A percentile compares a stretch with the other conserved stretches of the same genome.
Evolutionary conservation across 345 rosid species (phyloP).

Genomic region (Lagerstroemia speciosa): DNA sequence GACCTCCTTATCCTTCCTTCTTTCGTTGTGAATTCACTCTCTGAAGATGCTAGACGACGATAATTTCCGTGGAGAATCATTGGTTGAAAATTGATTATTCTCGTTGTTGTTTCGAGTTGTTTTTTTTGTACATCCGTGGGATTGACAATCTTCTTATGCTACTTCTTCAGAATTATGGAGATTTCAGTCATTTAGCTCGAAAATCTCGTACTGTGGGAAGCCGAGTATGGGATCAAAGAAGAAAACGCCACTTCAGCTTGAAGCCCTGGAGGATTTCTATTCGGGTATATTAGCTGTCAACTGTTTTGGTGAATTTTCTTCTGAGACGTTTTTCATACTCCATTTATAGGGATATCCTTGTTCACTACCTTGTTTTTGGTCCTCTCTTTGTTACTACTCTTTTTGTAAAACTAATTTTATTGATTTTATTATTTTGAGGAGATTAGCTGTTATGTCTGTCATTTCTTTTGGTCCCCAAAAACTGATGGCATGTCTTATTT

Average conservation of each 20-base stretch:
- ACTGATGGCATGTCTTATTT: neutral
- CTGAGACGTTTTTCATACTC: neutral
- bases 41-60: neutral
- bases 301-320: neutral
- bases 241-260: conserved; percentile 62
- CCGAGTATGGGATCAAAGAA: conserved; percentile 39
- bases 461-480: neutral
- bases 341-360: neutral
- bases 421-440: neutral
- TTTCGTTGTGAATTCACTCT: neutral
- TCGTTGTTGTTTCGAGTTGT: neutral
- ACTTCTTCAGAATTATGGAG: conserved; percentile 7
- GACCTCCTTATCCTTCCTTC: neutral
- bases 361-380: neutral
- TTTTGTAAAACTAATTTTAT: neutral
- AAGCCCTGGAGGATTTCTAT: conserved; percentile 60
- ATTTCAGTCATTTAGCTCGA: conserved; percentile 7
- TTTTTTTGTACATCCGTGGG: neutral
- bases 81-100: neutral
- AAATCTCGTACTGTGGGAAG: conserved; percentile 1
- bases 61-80: neutral
- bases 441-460: neutral
- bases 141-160: neutral
- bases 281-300: conserved; percentile 25
- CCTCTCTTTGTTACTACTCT: neutral